Evolutionary conservation across 2,329 filamentous ascomycete genomes (phyloP), one percentile per base, ranked within the genome.

Genomic region (Trichoderma citrinoviride): DNA sequence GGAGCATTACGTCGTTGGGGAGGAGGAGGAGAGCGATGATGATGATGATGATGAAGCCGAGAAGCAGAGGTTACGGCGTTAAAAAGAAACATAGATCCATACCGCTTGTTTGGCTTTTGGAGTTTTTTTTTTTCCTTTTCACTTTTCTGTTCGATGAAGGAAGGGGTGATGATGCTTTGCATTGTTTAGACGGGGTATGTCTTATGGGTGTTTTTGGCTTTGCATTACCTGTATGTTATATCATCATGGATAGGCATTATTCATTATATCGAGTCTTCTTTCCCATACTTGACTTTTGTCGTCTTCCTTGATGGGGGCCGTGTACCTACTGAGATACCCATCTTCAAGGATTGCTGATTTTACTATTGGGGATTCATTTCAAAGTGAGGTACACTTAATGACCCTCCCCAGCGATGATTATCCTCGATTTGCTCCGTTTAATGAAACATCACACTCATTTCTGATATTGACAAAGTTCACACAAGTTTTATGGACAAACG

Each of bases 1-100:
- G 17, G 77, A 79, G 55, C 79, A 82, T 67, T 83, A 85, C 68
- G 81, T 83, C 1, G 78, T 85, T 55, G 83, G 83, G 5, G 82
- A 81, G 14, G 80, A 80, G 61, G 80, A 75, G 61, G 77, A 77
- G 77, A 61, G 33, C 60, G 80, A 75, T 61, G 77, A 77, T 14
- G 77, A 79, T 6, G 77, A 61, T 23, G 60, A 27, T 3, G 29
- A 44, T 41, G 29, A 55, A 4, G 49, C 27, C 25, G 73, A 75
- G 40, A 74, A 73, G 49, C 70, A 68, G 29, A 68, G 70, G 65
- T 68, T 65, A 64, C 19, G 33, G 69, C 17, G 71, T 66, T 65
- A 69, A 41, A 12, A 12, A 29, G 27, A 12, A 37, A 64, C 29
- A 57, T 64, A 53, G 47, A 60, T 44, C 19, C 46, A 37, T 37